Evolutionary conservation across 2,329 filamentous ascomycete species (phyloP), one percentile per base, ranked within the genome.

Genomic region (Cordyceps militaris): DNA sequence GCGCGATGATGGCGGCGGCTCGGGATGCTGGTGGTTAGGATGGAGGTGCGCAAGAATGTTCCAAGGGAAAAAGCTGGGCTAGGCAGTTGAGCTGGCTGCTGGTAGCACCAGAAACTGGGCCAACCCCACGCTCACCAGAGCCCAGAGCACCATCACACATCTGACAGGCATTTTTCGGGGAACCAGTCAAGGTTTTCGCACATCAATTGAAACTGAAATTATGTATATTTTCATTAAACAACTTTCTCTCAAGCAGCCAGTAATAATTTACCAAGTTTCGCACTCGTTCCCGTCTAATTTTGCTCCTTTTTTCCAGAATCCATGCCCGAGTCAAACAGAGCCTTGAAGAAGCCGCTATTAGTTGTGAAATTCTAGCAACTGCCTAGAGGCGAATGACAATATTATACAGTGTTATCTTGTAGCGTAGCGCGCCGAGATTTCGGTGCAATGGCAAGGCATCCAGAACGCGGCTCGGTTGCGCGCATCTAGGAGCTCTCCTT

Each of bases 401-500:
- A 56, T 56, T 43, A 42, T 56, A 56, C 54, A 56, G 36, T 49
- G 34, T 30, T 42, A 42, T 40, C 32, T 42, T 28, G 43, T 43
- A 26, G 44, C 36, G 36, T n/a, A 24, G 46, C 19, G 36, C 36
- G 19, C 54, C 44, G 14, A 6, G 34, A 38, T 38, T 23, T 3
- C 13, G 13, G 14, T 1, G 19, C 24, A 26, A 28, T 43, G n/a
- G 23, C 55, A 47, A 43, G 2, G 28, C 32, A n/a, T 57, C 23
- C 24, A 32, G 26, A 9, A 56, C 30, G 50, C 42, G 50, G 48
- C 26, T 9, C 32, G 19, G 19, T 16, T 11, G n/a, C 21, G 44
- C 13, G 46, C 16, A 36, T 58, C 63, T 67, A 75, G 56, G 75
- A 74, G 75, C 76, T 85, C 74, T 78, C 81, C 77, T 85, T 87